Conservation (phyloP, 768 basidiomycete species). For the Pleurotus platypus region DNA sequence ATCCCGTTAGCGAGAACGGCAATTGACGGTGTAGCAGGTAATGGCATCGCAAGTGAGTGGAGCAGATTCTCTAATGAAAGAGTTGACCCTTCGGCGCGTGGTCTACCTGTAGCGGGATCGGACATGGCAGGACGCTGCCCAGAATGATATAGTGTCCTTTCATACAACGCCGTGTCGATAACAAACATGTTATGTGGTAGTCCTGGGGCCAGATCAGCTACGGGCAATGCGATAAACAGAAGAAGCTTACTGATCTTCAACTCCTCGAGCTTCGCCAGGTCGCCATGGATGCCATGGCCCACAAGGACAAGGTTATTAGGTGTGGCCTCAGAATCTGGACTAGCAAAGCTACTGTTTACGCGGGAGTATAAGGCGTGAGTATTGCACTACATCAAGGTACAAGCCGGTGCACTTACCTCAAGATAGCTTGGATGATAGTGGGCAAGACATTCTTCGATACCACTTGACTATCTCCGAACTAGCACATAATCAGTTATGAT, state of each 20-base stretch:
- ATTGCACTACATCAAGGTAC: not conserved
- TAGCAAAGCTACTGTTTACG: conserved; percentile 60
- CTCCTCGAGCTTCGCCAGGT: conserved; percentile 65
- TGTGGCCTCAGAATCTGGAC: conserved; percentile 72
- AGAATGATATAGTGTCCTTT: conserved; percentile 55
- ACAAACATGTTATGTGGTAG: conserved; percentile 70
- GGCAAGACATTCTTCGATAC: conserved; percentile 65
- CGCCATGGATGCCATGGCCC: conserved; percentile 51
- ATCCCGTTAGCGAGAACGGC: not conserved
- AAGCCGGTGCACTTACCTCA: conserved; percentile 45
- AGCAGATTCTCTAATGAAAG: conserved; percentile 65
- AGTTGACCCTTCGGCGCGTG: conserved; percentile 46
- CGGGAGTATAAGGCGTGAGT: not conserved
- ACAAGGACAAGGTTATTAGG: conserved; percentile 72
- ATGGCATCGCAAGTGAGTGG: conserved; percentile 50
- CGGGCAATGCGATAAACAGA: not conserved
- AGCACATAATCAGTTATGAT: conserved; percentile 10
- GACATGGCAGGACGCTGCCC: conserved; percentile 61
- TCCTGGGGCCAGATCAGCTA: conserved; percentile 33
- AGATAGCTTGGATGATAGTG: conserved; percentile 65
- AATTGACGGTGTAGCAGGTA: conserved; percentile 17
- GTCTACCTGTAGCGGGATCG: conserved; percentile 52
- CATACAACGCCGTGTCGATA: conserved; percentile 62
- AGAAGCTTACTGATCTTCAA: conserved; percentile 71
- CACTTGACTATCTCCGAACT: conserved; percentile 81